Evolutionary conservation across 257 asterid species (phyloP).

Genomic region (Nicotiana sylvestris): DNA sequence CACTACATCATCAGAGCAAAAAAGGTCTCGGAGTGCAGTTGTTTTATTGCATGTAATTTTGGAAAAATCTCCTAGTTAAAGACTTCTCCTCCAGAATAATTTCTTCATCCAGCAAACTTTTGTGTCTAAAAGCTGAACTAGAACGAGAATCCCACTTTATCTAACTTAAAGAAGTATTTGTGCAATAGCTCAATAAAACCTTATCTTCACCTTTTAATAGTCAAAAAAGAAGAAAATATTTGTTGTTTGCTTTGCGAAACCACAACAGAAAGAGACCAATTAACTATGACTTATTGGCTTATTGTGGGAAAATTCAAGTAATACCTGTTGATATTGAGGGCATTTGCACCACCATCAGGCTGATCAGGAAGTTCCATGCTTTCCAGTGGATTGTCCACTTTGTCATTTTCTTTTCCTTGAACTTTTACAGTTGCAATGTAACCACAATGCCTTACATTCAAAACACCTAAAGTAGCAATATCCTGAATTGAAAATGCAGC

Average conservation of each 20-base stretch:
- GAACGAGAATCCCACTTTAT: constrained; percentile 1
- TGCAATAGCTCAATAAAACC: not conserved
- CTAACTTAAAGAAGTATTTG: not conserved
- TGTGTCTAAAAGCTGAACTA: not conserved
- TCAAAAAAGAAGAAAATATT: not conserved
- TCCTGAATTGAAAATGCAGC: constrained; percentile 48
- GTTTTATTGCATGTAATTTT: not conserved
- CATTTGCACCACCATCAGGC: constrained; percentile 97
- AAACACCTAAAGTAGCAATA: constrained; percentile 78
- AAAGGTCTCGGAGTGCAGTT: not conserved
- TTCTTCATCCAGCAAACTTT: constrained; percentile 1
- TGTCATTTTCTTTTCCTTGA: constrained; percentile 46
- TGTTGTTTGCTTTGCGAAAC: not conserved
- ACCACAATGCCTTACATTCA: constrained; percentile 73
- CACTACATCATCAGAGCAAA: not conserved
- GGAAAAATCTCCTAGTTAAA: not conserved
- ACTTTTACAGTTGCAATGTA: constrained; percentile 81
- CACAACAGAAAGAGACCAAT: constrained; percentile 6
- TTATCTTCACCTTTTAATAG: not conserved
- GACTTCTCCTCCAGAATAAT: not conserved
- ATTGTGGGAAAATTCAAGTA: not conserved
- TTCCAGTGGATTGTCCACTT: constrained; percentile 37
- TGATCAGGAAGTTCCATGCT: constrained; percentile 74
- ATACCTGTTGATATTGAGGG: constrained; percentile 93
- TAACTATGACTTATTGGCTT: not conserved